Evolutionary conservation across 805 yeast species (phyloP), one percentile per base, ranked within the genome.

Genomic region (Hanseniaspora jakobsenii): DNA sequence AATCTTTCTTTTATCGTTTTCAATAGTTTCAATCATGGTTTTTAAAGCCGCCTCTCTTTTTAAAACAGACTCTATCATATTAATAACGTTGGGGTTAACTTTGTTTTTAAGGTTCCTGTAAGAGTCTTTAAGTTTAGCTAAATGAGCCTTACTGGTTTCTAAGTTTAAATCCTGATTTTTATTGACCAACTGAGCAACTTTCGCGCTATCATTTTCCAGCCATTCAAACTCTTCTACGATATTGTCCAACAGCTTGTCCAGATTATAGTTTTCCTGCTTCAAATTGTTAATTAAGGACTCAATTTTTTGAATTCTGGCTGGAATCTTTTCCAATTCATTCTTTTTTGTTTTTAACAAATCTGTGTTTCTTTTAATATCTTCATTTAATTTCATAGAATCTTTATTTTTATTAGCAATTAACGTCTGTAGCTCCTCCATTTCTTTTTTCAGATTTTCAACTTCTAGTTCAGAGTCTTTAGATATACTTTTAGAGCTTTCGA

Each of bases 61-160:
- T 58, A 86, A 95, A 22, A 84, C 93, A 52, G 77, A 84, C 55
- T 86, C 95, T 50, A 85, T 83, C 37, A 81, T 82, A 54, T 78
- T 78, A 94, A 82, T 82, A 50, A 85, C 84, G 55, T 86, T 81
- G 2, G 80, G 70, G 53, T 86, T 85, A 14, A 87, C 94, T 51
- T 78, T 83, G 46, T 85, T 71, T 62, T 73, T 80, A 81, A 89
- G 75, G 4, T 73, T 73, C 44, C 74, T 70, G 54, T 77, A 75
- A 49, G 76, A 70, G 26, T 72, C 80, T 16, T 70, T 65, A 51
- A 84, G 69, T 37, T 71, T 69, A 10, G 62, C 62, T 13, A 42
- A 29, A 2, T 23, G 38, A 9, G 16, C 27, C 18, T 35, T 28
- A 10, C 30, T 22, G 16, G 78, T 78, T 7, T 69, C 73, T 17